phyloP scores from a whole-genome alignment of 106 monocot genomes.

The Dendrobium chrysotoxum region DNA sequence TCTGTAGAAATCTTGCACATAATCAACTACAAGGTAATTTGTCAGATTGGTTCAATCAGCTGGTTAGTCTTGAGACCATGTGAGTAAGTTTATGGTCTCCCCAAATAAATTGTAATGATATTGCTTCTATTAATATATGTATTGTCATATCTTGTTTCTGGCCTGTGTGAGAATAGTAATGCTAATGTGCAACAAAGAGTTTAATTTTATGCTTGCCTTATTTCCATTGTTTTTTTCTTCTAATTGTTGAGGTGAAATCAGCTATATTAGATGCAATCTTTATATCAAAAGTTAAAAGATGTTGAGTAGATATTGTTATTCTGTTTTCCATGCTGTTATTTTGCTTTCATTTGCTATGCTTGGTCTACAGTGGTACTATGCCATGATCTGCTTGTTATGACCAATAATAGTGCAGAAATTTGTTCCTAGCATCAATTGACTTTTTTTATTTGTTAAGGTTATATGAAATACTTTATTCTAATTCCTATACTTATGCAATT shows the following conservation, averaged over 20 bases:
- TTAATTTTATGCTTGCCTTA: no score
- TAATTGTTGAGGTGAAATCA: background rate
- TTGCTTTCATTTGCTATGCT: no score
- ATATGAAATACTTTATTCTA: no score
- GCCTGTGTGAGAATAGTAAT: no score
- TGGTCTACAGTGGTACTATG: no score
- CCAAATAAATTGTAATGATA: background rate
- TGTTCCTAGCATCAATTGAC: no score
- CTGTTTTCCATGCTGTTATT: no score
- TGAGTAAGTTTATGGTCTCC: slow-evolving; percentile 39
- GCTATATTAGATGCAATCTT: background rate
- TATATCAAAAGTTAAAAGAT: background rate
- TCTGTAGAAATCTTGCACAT: slow-evolving; percentile 70
- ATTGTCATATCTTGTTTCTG: background rate
- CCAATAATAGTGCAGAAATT: no score
- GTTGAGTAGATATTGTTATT: background rate
- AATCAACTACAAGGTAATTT: slow-evolving; percentile 89
- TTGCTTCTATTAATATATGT: background rate
- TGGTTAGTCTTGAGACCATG: slow-evolving; percentile 57
- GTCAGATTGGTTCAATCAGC: slow-evolving; percentile 80
- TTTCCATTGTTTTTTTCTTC: background rate
- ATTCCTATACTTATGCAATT: no score
- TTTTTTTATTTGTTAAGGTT: no score
- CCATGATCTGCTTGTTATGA: no score
- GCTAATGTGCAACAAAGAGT: no score